A percentile compares a stretch with the other conserved stretches of the same genome.
phyloP scores from a whole-genome alignment of 257 asterid species.

The Primulina tabacum region DNA sequence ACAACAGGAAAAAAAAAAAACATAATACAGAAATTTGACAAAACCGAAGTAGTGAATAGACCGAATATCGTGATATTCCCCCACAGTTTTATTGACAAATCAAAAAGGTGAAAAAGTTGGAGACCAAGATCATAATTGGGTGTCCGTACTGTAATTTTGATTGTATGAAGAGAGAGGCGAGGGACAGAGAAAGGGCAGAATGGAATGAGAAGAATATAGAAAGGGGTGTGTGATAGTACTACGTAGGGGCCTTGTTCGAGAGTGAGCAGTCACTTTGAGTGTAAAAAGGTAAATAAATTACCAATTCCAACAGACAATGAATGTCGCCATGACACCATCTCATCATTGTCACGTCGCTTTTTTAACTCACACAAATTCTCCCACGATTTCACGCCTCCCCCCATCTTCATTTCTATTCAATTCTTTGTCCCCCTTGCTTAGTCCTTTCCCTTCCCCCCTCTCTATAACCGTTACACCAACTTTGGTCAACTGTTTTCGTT shows the following conservation, averaged over 20 bases:
- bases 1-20: too few species aligned
- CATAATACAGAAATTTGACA: too few species aligned
- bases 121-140: too few species aligned
- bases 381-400: slow-evolving; percentile 42
- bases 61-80: too few species aligned
- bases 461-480: too few species aligned
- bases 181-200: slow-evolving; percentile 13
- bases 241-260: slow-evolving; percentile 16
- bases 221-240: neutral
- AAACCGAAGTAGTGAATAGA: too few species aligned
- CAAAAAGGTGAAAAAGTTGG: too few species aligned
- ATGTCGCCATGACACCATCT: slow-evolving; percentile 41
- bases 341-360: slow-evolving; percentile 61
- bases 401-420: slow-evolving; percentile 16
- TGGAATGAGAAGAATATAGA: slow-evolving; percentile 28
- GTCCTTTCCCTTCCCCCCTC: too few species aligned
- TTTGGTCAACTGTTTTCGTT: too few species aligned
- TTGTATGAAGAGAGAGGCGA: neutral
- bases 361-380: slow-evolving; percentile 9
- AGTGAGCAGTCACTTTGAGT: slow-evolving; percentile 3
- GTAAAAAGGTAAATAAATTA: slow-evolving; percentile 7
- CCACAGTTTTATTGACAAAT: too few species aligned
- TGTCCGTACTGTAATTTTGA: neutral
- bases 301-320: slow-evolving; percentile 22
- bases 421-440: slow-evolving; percentile 9